Evolutionary conservation across 306 rosid genomes (phyloP).

Genomic region (Carpinus fangiana): DNA sequence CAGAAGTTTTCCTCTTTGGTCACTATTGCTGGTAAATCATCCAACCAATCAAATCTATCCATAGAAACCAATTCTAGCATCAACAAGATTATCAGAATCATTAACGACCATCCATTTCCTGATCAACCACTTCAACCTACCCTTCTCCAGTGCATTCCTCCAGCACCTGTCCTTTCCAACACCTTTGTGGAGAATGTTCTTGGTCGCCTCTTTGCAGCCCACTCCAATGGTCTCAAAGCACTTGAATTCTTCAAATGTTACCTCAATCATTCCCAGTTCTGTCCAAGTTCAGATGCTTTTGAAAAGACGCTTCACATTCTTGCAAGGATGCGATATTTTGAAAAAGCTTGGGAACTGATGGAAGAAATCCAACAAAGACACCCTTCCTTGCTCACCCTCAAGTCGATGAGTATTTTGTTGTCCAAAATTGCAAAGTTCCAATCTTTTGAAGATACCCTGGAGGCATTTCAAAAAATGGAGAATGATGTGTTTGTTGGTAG

Average conservation of each 20-base stretch:
- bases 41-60: slow-evolving; percentile 8
- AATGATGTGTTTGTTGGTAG: slow-evolving; percentile 51
- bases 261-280: slow-evolving; percentile 39
- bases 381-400: slow-evolving; percentile 65
- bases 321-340: slow-evolving; percentile 73
- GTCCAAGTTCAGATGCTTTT: slow-evolving; percentile 56
- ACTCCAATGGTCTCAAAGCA: slow-evolving; percentile 85
- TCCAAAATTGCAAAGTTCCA: slow-evolving; percentile 68
- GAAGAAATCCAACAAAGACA: slow-evolving; percentile 32
- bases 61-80: slow-evolving; percentile 28
- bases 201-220: slow-evolving; percentile 71
- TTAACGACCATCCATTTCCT: slow-evolving; percentile 79
- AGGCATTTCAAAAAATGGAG: slow-evolving; percentile 74
- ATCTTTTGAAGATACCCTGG: slow-evolving; percentile 70
- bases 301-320: slow-evolving; percentile 82
- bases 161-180: slow-evolving; percentile 42
- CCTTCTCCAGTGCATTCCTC: slow-evolving; percentile 55
- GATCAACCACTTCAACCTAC: slow-evolving; percentile 64
- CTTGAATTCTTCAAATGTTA: slow-evolving; percentile 68
- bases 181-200: slow-evolving; percentile 54
- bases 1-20: slow-evolving; percentile 24
- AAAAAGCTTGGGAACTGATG: slow-evolving; percentile 71
- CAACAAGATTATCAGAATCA: slow-evolving; percentile 54
- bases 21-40: slow-evolving; percentile 19
- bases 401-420: slow-evolving; percentile 87